These are phyloP conservation scores for Verticillium longisporum DNA, from an alignment of 2,329 filamentous ascomycete species.

Conservation along the genomic window DNA sequence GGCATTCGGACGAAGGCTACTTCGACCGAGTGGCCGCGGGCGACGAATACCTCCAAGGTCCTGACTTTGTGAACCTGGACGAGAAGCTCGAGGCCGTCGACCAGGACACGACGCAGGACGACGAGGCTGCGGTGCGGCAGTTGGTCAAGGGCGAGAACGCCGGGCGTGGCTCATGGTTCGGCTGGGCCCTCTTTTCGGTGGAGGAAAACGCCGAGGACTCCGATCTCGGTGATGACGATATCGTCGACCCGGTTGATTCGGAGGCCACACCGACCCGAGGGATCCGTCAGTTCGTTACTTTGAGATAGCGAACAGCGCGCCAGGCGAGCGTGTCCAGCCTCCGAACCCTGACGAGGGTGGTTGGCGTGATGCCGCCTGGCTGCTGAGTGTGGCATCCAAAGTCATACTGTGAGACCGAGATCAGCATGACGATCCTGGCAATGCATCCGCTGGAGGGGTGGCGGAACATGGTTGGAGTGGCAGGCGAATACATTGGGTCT, in stretches of 20 bases:
- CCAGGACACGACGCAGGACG: constrained; percentile 41
- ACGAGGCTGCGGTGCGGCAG: constrained; percentile 51
- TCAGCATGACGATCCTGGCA: background rate
- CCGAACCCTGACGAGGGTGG: constrained; percentile 48
- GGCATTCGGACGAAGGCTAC: constrained; percentile 34
- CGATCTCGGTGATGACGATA: constrained; percentile 31
- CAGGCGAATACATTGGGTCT: background rate
- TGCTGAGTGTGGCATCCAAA: constrained; percentile 58
- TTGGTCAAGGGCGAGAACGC: constrained; percentile 47
- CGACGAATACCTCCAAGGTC: constrained; percentile 37
- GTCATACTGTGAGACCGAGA: constrained; percentile 41
- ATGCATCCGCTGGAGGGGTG: background rate
- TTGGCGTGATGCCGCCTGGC: constrained; percentile 63
- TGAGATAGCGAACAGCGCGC: constrained; percentile 31
- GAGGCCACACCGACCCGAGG: constrained; percentile 15
- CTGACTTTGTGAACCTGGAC: constrained; percentile 58
- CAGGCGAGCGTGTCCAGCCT: constrained; percentile 39
- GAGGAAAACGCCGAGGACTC: constrained; percentile 51
- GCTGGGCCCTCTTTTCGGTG: constrained; percentile 56
- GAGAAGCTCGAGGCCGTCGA: constrained; percentile 51
- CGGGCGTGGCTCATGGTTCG: constrained; percentile 52
- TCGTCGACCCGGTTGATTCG: constrained; percentile 11
- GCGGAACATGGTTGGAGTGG: background rate
- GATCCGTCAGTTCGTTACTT: constrained; percentile 27
- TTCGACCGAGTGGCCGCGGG: constrained; percentile 22